phyloP scores from a whole-genome alignment of 2,329 filamentous ascomycete species.

The Zarea fungicola region DNA sequence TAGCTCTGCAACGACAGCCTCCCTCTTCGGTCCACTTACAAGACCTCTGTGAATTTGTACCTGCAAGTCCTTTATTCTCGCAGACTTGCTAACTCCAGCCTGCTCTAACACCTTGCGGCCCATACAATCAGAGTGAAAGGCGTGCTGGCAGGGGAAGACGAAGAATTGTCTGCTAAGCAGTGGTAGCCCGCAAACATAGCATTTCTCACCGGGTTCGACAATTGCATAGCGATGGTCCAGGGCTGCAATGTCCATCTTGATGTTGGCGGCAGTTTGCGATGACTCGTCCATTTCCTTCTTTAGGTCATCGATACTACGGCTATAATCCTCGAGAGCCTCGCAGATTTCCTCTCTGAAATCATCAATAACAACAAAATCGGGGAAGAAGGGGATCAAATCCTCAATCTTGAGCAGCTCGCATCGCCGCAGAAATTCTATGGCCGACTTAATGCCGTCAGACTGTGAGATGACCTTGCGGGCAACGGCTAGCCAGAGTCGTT shows the following conservation, averaged over 20 bases:
- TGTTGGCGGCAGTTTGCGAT: slow-evolving; percentile 80
- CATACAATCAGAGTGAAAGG: slow-evolving; percentile 93
- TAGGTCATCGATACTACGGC: slow-evolving; percentile 78
- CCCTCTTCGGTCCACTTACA: slow-evolving; percentile 64
- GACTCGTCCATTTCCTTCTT: slow-evolving; percentile 96
- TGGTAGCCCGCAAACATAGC: slow-evolving; percentile 81
- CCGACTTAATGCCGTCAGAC: slow-evolving; percentile 81
- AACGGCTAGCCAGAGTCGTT: slow-evolving; percentile 92
- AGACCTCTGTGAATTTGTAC: slow-evolving; percentile 73
- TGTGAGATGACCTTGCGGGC: slow-evolving; percentile 90
- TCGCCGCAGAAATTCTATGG: slow-evolving; percentile 87
- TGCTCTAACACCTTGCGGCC: slow-evolving; percentile 81
- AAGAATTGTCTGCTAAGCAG: slow-evolving; percentile 91
- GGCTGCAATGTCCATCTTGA: slow-evolving; percentile 80
- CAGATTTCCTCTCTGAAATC: slow-evolving; percentile 99
- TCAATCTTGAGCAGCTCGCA: slow-evolving; percentile 93
- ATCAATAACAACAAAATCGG: slow-evolving; percentile 96
- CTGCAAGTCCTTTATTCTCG: slow-evolving; percentile 81
- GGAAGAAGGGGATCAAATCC: slow-evolving; percentile 96
- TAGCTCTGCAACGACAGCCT: slow-evolving; percentile 79
- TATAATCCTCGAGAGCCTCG: slow-evolving; percentile 86
- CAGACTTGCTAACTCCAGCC: slow-evolving; percentile 67
- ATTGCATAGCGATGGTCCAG: slow-evolving; percentile 90
- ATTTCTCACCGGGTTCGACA: slow-evolving; percentile 92
- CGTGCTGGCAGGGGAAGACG: slow-evolving; percentile 96